Evolutionary conservation across 768 basidiomycete species (phyloP), one percentile per base, ranked within the genome.

Genomic region (Chlorophyllum brunneum): DNA sequence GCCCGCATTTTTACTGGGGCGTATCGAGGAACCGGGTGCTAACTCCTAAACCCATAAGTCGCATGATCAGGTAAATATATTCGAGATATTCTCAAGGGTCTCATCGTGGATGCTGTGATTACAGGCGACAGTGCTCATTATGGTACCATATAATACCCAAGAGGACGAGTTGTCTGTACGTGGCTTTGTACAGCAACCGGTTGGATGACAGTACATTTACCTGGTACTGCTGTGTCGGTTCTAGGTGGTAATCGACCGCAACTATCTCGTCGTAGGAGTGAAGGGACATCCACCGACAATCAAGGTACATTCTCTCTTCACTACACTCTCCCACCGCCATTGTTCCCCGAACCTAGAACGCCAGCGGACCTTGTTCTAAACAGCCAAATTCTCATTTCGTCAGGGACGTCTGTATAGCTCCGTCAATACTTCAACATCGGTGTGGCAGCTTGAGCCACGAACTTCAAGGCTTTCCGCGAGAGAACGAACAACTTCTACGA

Each of bases 391-490:
- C 15, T 51, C 43, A 18, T 23, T 38, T 48, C 38, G 24, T 22
- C 56, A 92, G 89, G 89, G 89, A 48, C 80, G 81, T 37, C 71
- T 91, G 34, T 92, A 90, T 58, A 82, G 84, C 57, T 72, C 73
- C 37, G 78, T 92, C 41, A 83, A 88, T 66, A 77, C 78, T 2
- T 63, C 75, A 4, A 82, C 74, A 36, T 89, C 87, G 3, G 73
- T 82, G 29, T 92, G 89, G 89, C 86, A 90, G 63, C 79, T 92
- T 16, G 89, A 92, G 63, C 81, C 85, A n/a, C 80, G 77, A 29
- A 67, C 68, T 11, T 72, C 78, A 18, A 72, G 77, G 11, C 69
- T 76, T 36, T 78, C 81, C 0, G 71, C 74, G 13, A 74, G 89
- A 60, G 87, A 85, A 54, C 83, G 88, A 16, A 91, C 89, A 0